Conservation (phyloP, 2,329 filamentous ascomycete genomes). For the Aspergillaceae sp. region DNA sequence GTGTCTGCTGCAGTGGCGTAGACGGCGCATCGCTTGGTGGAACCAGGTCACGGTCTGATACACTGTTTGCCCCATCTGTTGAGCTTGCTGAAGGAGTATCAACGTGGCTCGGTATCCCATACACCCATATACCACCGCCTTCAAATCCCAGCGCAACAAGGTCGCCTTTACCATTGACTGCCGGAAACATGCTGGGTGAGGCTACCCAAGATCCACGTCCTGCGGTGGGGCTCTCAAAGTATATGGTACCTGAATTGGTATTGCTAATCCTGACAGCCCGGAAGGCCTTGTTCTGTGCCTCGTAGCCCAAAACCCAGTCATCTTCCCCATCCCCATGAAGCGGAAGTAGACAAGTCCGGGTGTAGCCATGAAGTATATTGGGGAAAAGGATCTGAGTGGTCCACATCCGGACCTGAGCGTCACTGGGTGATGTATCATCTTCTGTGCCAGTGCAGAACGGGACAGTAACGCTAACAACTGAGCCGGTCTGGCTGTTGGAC, state of each 20-base stretch:
- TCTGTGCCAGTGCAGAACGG: constrained; percentile 61
- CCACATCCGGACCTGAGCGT: constrained; percentile 67
- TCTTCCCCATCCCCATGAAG: constrained; percentile 49
- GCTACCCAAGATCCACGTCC: constrained; percentile 46
- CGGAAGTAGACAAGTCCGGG: constrained; percentile 61
- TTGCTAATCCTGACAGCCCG: constrained; percentile 68
- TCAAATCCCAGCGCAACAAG: constrained; percentile 66
- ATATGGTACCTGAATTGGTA: constrained; percentile 65
- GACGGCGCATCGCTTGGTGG: not conserved
- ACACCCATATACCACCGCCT: constrained; percentile 66
- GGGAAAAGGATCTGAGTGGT: constrained; percentile 79
- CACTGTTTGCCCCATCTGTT: constrained; percentile 2
- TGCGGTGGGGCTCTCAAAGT: constrained; percentile 62
- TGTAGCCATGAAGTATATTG: constrained; percentile 69
- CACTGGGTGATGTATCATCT: constrained; percentile 42
- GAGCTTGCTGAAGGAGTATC: constrained; percentile 44
- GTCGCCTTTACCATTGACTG: constrained; percentile 60
- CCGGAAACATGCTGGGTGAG: constrained; percentile 59
- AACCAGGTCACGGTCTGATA: constrained; percentile 8
- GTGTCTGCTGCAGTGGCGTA: constrained; percentile 24
- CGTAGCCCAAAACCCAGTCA: constrained; percentile 69
- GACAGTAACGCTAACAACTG: constrained; percentile 67
- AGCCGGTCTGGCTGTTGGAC: constrained; percentile 53
- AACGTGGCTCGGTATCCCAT: constrained; percentile 66
- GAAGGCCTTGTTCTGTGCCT: constrained; percentile 68